These are phyloP conservation scores for Torulaspora maleeae DNA, from an alignment of 805 yeast genomes.

Conservation along the genomic window DNA sequence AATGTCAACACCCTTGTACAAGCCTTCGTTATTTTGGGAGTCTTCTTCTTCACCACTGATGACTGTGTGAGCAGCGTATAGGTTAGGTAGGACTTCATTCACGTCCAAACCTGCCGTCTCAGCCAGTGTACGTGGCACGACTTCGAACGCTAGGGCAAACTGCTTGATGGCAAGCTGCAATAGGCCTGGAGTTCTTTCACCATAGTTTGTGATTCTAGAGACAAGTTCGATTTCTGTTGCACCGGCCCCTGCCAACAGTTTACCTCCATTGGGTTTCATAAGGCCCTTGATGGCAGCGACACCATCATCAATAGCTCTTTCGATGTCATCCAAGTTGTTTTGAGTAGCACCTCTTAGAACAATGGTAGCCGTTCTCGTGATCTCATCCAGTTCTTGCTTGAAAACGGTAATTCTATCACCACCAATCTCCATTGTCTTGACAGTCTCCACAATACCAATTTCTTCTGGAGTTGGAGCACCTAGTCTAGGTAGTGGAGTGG, in stretches of 20 bases:
- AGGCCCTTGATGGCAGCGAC: conserved; percentile 87
- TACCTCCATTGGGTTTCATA: conserved; percentile 69
- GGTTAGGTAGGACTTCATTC: conserved; percentile 79
- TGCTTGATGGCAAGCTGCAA: conserved; percentile 90
- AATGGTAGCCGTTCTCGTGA: conserved; percentile 84
- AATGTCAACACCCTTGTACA: conserved; percentile 64
- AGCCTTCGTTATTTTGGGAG: conserved; percentile 24
- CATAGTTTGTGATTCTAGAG: conserved; percentile 70
- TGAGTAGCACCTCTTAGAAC: conserved; percentile 95
- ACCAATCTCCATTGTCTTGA: conserved; percentile 91
- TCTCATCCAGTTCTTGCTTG: conserved; percentile 60
- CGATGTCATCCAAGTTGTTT: conserved; percentile 87
- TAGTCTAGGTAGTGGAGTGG: conserved; percentile 88
- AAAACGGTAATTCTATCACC: conserved; percentile 95
- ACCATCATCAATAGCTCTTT: conserved; percentile 96
- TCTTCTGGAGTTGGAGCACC: conserved; percentile 96
- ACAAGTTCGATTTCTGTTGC: conserved; percentile 88
- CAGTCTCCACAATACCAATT: conserved; percentile 80
- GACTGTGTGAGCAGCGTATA: conserved; percentile 78
- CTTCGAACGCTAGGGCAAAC: conserved; percentile 92
- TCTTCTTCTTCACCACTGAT: conserved; percentile 20
- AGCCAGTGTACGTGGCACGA: conserved; percentile 84
- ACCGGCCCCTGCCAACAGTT: conserved; percentile 93
- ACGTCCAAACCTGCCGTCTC: conserved; percentile 93
- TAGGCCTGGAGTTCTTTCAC: conserved; percentile 91